A percentile compares a stretch with the other conserved stretches of the same genome.
phyloP scores from a whole-genome alignment of 352 stramenopile species.

The Phytophthora capsici region DNA sequence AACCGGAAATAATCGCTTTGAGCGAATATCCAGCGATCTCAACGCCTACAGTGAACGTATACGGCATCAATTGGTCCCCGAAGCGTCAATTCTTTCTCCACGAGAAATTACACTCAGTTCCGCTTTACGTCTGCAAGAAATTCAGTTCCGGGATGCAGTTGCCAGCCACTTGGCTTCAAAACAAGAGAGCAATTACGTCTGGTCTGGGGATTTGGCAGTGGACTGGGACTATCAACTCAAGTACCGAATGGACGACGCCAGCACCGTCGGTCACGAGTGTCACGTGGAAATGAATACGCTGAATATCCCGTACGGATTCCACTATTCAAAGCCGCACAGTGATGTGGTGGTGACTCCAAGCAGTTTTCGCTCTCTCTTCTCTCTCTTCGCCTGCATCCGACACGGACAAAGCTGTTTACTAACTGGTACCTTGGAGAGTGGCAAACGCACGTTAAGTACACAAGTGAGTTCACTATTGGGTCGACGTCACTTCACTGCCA shows the following conservation, averaged over 20 bases:
- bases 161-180: conserved; percentile 25
- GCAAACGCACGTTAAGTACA: conserved; percentile 47
- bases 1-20: not conserved
- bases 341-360: conserved; percentile 50
- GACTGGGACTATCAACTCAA: conserved; percentile 68
- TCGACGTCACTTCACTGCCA: conserved; percentile 42
- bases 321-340: conserved; percentile 44
- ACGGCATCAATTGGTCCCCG: conserved; percentile 1
- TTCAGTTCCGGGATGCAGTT: conserved; percentile 63
- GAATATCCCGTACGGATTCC: conserved; percentile 69
- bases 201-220: conserved; percentile 17
- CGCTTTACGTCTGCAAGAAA: conserved; percentile 51
- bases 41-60: conserved; percentile 8
- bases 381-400: conserved; percentile 55
- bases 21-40: conserved; percentile 9
- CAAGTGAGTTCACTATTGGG: conserved; percentile 59
- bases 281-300: conserved; percentile 60
- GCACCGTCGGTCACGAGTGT: conserved; percentile 68
- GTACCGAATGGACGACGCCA: conserved; percentile 65
- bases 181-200: not conserved
- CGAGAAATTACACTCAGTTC: conserved; percentile 30
- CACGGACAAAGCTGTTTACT: conserved; percentile 40
- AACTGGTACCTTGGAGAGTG: conserved; percentile 22
- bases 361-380: conserved; percentile 59
- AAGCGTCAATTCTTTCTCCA: not conserved